phyloP scores from a whole-genome alignment of 441 rosid genomes.

The Pelargonium exstipulatum region DNA sequence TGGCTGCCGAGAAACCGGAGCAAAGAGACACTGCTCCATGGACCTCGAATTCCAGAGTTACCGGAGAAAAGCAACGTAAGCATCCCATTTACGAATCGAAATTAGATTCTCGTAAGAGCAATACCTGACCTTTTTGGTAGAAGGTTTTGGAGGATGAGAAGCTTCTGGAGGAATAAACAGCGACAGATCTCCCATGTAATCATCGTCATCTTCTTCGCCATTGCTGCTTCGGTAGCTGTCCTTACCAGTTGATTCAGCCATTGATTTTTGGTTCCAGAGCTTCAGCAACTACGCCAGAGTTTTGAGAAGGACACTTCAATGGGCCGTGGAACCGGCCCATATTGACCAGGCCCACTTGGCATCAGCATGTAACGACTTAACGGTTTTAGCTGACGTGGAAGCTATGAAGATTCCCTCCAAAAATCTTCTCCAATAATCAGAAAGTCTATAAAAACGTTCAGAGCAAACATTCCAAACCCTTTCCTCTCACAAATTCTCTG shows the following conservation, averaged over 20 bases:
- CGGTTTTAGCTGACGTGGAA: constrained; percentile 10
- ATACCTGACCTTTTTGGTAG: constrained; percentile 36
- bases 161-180: constrained; percentile 55
- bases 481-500: neutral
- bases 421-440: neutral
- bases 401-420: neutral
- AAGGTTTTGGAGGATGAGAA: constrained; percentile 30
- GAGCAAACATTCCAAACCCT: constrained; percentile 9
- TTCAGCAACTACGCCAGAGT: neutral
- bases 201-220: neutral
- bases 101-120: neutral
- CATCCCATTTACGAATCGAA: neutral
- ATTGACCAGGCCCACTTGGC: neutral
- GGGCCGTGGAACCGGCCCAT: neutral
- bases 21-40: neutral
- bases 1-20: constrained; percentile 6
- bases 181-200: constrained; percentile 43
- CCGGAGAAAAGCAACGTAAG: neutral
- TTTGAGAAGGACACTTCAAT: constrained; percentile 5
- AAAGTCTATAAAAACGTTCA: constrained; percentile 5
- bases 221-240: neutral
- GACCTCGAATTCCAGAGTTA: neutral
- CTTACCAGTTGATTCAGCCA: constrained; percentile 1
- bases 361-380: neutral
- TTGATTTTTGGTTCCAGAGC: constrained; percentile 5